Evolutionary conservation across 2,329 filamentous ascomycete genomes (phyloP), one percentile per base, ranked within the genome.

Genomic region (Hypoxylon rubiginosum): DNA sequence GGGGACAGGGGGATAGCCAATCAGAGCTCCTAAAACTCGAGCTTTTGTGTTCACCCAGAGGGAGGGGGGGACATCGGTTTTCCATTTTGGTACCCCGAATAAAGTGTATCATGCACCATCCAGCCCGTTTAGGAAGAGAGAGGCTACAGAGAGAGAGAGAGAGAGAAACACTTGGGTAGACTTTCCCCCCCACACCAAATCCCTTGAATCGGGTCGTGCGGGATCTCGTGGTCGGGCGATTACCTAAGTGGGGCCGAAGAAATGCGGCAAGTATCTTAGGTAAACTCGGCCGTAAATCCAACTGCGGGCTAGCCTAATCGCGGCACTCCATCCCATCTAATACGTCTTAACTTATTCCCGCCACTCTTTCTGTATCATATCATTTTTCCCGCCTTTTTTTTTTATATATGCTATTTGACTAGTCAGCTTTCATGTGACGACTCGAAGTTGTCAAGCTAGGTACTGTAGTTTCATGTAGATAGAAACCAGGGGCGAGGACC

Each of bases 171-270:
- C 36, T 55, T 39, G 39, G 39, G 39, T 17, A 43, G 39, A 43
- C 39, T 43, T 43, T 43, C 39, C 39, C 39, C 58, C 66, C 58
- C 66, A 62, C 58, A 48, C 39, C n/a, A 8, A 17, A 43, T 43
- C 39, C 36, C 36, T 39, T n/a, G n/a, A 52, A 41, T 58, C 56
- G 53, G 62, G 39, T 59, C 50, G 49, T 59, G 62, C 66, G 62
- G 48, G 57, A 58, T 65, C 61, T 51, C 62, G 66, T 64, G 66
- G 60, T 68, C 58, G 59, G 63, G 50, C 57, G 53, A 66, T 57
- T 55, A 59, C n/a, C 49, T 36, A 66, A 56, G 63, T 56, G 66
- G 63, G 66, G 62, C 62, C 66, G 66, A 65, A 26, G n/a, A 52
- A 52, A 30, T 55, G 58, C 65, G 61, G 64, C 60, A 58, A 24